Base-by-base conservation (phyloP, 2,329 filamentous ascomycete genomes). In the Neocatenulostroma microsporum region DNA sequence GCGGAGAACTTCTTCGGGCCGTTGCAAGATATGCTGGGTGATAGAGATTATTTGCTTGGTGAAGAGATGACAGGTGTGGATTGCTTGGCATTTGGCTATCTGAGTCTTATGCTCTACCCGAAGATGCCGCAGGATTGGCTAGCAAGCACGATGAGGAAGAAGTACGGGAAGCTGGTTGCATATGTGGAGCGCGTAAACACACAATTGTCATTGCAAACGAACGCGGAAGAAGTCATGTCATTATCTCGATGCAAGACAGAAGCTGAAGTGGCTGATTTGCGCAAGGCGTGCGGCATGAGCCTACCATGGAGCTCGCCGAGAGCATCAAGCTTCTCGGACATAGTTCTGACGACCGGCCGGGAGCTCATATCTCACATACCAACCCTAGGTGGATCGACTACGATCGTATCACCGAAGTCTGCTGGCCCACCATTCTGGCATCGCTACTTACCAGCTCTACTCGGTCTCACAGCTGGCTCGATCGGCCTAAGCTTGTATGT, bases 1-100 rank as follows among this genome's bases (percentile, higher is more conserved):
- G 80, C 82, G 0, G 72, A 72, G 15, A 76, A 80, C 44, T 82
- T 85, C 50, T 75, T 93, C 34, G 73, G 75, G 23, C 82, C 86
- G 1, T 57, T 96, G 12, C 72, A 78, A 36, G 72, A 78, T 24
- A 66, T 84, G 21, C 67, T 80, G 14, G 71, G 66, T 1, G 39
- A 45, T 8, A 76, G 75, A 42, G 52, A 60, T 2, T 81, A 73
- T 51, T 58, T 84, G 9, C 62, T 84, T 1, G 65, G 64, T 9
- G 56, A 63, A 1, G 52, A 63, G n/a, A 69, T 75, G 0, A 76
- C 76, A 2, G 76, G 73, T 37, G 62, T 93, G 17, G 88, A 95
- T 60, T 94, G 84, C 55, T 60, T 95, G 30, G 80, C 78, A 0
- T 76, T 85, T 51, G 91, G 80, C 9, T 94, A 93, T 57, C 66